A percentile compares a stretch with the other conserved stretches of the same genome.
phyloP scores from a whole-genome alignment of 495 filamentous ascomycete genomes.

The Penicilliopsis zonata region DNA sequence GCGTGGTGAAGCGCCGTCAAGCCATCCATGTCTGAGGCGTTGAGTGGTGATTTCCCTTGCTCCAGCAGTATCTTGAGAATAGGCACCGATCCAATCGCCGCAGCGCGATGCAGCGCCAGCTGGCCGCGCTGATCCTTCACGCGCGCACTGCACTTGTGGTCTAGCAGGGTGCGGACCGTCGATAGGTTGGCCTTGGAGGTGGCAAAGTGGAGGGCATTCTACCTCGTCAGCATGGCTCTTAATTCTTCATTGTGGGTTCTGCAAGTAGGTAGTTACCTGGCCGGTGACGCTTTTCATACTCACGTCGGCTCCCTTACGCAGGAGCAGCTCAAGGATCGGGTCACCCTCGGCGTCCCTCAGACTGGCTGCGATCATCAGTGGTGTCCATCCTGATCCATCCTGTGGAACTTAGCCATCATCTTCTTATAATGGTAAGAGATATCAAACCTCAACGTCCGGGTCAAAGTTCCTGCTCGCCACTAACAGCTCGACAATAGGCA shows the following conservation, averaged over 20 bases:
- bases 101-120: constrained; percentile 79
- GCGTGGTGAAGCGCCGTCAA: constrained; percentile 89
- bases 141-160: constrained; percentile 64
- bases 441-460: constrained; percentile 66
- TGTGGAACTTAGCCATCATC: too few relatives aligned
- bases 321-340: constrained; percentile 52
- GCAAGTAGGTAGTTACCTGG: constrained; percentile 38
- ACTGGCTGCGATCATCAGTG: constrained; percentile 84
- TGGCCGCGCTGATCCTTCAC: constrained; percentile 80
- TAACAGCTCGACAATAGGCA: constrained; percentile 63
- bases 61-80: constrained; percentile 74
- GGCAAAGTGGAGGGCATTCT: constrained; percentile 83
- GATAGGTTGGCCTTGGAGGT: constrained; percentile 82
- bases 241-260: too few relatives aligned
- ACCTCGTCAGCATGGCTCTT: too few relatives aligned
- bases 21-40: constrained; percentile 75
- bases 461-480: constrained; percentile 62
- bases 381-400: constrained; percentile 90
- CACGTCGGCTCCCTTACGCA: constrained; percentile 73
- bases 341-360: constrained; percentile 50
- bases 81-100: constrained; percentile 76
- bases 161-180: constrained; percentile 64
- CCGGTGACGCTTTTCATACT: constrained; percentile 60
- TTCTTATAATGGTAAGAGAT: constrained; percentile 1
- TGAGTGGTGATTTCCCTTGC: constrained; percentile 63